Evolutionary conservation across 306 rosid genomes (phyloP), one percentile per base, ranked within the genome.

Genomic region (Cucurbita maxima): DNA sequence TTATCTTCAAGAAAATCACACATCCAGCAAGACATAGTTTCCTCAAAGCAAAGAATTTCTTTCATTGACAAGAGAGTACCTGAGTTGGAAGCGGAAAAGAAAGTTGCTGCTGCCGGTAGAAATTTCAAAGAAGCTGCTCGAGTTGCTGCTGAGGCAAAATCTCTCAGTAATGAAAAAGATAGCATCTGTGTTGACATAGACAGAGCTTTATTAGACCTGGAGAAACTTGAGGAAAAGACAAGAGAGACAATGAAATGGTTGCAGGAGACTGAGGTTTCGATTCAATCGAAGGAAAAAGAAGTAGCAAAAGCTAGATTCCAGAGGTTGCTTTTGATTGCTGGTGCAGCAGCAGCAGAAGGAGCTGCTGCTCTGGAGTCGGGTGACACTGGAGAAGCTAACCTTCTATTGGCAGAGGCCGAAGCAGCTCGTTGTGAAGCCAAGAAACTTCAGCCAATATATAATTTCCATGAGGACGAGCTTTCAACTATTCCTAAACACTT

Each of bases 51-150:
- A 76, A 86, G 86, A 83, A 82, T 85, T 59, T 53, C 86, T 80
- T 90, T 88, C 83, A 80, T 85, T 53, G 87, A 88, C 76, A 90
- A 90, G 83, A 82, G 97, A 83, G 79, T 87, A 78, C 97, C 95
- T 58, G 95, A 90, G 82, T 86, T 90, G 55, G 95, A 90, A 84
- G 95, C 90, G 54, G 92, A 85, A 81, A 90, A 88, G 83, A 90
- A 80, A 79, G 92, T 90, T 74, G 95, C 92, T 71, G 88, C 89
- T 43, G 76, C 95, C 78, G 88, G 90, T 41, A 87, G 95, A 75
- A 90, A 90, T 81, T 90, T 90, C 76, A 90, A 88, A 80, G 97
- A 88, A 82, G 95, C 97, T 76, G 97, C 90, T 16, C 85, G 95
- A 72, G 78, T 90, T 79, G 88, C 97, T 71, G 77, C 86, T 0